Evolutionary conservation across 2,329 filamentous ascomycete species (phyloP).

Genomic region (Fusarium staphyleae): DNA sequence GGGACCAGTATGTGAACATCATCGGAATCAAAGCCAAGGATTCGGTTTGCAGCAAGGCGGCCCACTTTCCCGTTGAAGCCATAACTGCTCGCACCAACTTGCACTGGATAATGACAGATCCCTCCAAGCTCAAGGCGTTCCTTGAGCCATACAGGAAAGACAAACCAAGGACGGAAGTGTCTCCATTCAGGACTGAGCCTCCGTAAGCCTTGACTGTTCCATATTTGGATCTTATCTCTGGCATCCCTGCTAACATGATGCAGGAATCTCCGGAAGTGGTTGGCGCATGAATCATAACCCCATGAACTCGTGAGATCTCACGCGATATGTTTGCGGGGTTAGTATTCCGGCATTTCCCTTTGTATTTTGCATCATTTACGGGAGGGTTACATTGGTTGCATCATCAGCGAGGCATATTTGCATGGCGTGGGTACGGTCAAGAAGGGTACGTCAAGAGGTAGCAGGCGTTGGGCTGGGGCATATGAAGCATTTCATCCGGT

Average conservation of each 20-base stretch:
- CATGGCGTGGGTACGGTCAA: slow-evolving; percentile 33
- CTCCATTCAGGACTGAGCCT: slow-evolving; percentile 39
- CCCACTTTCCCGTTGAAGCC: slow-evolving; percentile 20
- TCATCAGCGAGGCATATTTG: slow-evolving; percentile 29
- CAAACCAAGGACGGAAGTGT: slow-evolving; percentile 34
- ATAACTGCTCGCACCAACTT: slow-evolving; percentile 22
- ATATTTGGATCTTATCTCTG: slow-evolving; percentile 16
- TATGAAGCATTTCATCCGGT: slow-evolving; percentile 19
- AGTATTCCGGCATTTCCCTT: slow-evolving; percentile 2
- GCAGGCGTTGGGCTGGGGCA: slow-evolving; percentile 35
- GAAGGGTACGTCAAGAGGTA: slow-evolving; percentile 34
- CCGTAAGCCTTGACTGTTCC: slow-evolving; percentile 36
- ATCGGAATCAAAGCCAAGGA: slow-evolving; percentile 35
- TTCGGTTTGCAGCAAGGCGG: slow-evolving; percentile 18
- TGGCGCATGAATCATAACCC: slow-evolving; percentile 18
- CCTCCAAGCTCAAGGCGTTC: slow-evolving; percentile 33
- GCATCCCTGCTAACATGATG: slow-evolving; percentile 36
- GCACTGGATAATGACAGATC: slow-evolving; percentile 31
- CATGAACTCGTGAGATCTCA: slow-evolving; percentile 9
- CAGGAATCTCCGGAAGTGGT: slow-evolving; percentile 34
- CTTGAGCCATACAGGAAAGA: slow-evolving; percentile 38
- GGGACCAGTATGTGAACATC: slow-evolving; percentile 30
- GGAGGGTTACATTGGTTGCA: slow-evolving; percentile 33
- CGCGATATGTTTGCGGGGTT: too few relatives aligned
- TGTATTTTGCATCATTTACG: slow-evolving; percentile 22